A percentile compares a stretch with the other conserved stretches of the same genome.
phyloP scores from a whole-genome alignment of 352 stramenopile species.

The Aphanomyces stellatus region DNA sequence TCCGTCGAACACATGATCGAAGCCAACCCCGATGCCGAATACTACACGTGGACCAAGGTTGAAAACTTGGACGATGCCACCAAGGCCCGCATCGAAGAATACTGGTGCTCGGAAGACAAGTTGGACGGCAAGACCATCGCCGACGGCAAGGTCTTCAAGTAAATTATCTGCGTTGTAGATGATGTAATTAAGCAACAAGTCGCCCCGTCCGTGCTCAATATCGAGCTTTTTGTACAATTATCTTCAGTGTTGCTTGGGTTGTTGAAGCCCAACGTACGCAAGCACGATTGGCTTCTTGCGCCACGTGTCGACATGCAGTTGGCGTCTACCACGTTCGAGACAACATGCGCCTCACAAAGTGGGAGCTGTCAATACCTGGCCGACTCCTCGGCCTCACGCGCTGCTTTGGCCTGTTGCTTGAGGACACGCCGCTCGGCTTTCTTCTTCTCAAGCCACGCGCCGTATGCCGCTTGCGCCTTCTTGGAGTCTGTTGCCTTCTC shows the following conservation, averaged over 20 bases:
- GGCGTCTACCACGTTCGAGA: neutral
- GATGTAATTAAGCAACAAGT: too few species aligned
- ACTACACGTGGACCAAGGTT: conserved; percentile 88
- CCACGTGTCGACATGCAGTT: neutral
- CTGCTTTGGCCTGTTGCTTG: neutral
- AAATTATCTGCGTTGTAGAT: conserved; percentile 32
- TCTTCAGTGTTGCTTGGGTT: too few species aligned
- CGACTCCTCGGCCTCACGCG: neutral
- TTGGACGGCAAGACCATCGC: conserved; percentile 84
- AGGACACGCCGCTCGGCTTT: neutral
- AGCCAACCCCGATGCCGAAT: conserved; percentile 89
- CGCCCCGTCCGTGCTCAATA: too few species aligned
- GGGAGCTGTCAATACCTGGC: neutral
- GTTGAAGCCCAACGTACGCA: neutral
- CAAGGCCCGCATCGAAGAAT: conserved; percentile 76
- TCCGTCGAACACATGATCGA: conserved; percentile 81
- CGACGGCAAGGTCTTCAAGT: conserved; percentile 94
- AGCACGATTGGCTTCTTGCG: too few species aligned
- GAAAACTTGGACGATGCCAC: conserved; percentile 49
- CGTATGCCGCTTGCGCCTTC: neutral
- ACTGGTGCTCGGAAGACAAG: conserved; percentile 85
- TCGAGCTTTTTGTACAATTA: too few species aligned
- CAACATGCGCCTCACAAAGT: neutral
- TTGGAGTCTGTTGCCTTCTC: neutral
- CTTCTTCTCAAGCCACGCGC: neutral